phyloP scores from a whole-genome alignment of 805 yeast genomes.

The Monosporozyma servazzii region DNA sequence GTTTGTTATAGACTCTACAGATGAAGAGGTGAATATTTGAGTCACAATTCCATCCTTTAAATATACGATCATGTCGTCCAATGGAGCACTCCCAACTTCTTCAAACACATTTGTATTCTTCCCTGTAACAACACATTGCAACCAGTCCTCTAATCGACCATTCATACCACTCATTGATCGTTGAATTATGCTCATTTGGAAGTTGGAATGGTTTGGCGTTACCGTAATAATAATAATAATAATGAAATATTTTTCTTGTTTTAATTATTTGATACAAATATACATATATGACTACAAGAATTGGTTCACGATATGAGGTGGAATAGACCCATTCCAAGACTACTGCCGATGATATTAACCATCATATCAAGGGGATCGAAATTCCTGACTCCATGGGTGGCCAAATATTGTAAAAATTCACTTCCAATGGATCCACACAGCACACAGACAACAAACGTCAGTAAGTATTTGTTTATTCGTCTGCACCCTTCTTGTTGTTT shows the following conservation, averaged over 20 bases:
- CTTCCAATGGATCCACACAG: constrained; percentile 40
- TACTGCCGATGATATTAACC: constrained; percentile 28
- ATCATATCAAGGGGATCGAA: constrained; percentile 44
- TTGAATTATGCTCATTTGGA: background rate
- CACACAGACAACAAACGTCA: constrained; percentile 38
- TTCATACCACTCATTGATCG: background rate
- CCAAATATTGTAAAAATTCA: constrained; percentile 39
- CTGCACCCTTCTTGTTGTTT: too few species aligned
- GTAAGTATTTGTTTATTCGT: constrained; percentile 10
- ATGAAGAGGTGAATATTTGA: background rate
- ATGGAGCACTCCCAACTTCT: background rate
- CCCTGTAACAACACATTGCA: constrained; percentile 11
- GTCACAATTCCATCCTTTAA: background rate
- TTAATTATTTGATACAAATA: background rate
- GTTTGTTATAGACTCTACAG: background rate
- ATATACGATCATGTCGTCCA: background rate
- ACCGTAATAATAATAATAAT: too few species aligned
- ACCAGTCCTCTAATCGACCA: background rate
- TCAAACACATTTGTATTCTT: constrained; percentile 5
- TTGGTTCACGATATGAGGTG: background rate
- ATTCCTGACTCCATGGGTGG: constrained; percentile 30
- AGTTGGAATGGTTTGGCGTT: background rate
- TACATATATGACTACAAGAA: background rate
- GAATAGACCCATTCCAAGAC: constrained; percentile 12
- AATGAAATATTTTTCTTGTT: background rate